phyloP scores from a whole-genome alignment of 164 flowering plant genomes.

The Annona squamosa region DNA sequence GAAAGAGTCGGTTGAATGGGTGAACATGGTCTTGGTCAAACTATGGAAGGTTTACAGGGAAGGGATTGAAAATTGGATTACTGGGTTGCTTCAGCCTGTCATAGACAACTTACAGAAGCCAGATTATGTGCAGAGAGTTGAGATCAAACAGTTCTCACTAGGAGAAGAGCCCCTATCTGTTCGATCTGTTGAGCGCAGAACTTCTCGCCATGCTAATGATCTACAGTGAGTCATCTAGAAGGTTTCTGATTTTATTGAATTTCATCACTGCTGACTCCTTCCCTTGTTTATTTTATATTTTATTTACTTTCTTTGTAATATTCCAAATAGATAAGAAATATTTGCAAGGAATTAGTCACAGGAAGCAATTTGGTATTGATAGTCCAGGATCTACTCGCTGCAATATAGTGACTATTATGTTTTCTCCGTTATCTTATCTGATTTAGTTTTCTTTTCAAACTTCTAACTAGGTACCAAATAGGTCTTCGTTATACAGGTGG shows the following conservation, averaged over 20 bases:
- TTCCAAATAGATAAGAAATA: not conserved
- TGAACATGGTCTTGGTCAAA: slow-evolving; percentile 96
- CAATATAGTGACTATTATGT: too few relatives aligned
- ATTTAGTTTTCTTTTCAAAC: slow-evolving; percentile 1
- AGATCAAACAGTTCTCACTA: slow-evolving; percentile 85
- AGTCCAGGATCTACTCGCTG: too few relatives aligned
- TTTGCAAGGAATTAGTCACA: too few relatives aligned
- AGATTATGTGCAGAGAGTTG: slow-evolving; percentile 90
- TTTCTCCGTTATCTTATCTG: too few relatives aligned
- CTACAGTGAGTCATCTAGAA: slow-evolving; percentile 60
- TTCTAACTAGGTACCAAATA: slow-evolving; percentile 66
- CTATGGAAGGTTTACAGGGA: slow-evolving; percentile 90
- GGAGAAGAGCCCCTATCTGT: slow-evolving; percentile 93
- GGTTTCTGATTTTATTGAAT: too few relatives aligned
- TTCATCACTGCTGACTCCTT: not conserved
- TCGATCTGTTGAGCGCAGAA: slow-evolving; percentile 83
- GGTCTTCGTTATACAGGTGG: slow-evolving; percentile 95
- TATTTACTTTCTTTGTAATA: too few relatives aligned
- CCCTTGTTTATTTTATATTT: not conserved
- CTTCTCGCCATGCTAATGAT: slow-evolving; percentile 92
- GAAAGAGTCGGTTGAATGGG: slow-evolving; percentile 99
- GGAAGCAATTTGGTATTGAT: too few relatives aligned
- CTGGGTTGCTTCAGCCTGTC: slow-evolving; percentile 92
- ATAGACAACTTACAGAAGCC: slow-evolving; percentile 79
- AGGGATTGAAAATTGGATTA: slow-evolving; percentile 83